phyloP scores from a whole-genome alignment of 1,284 basidiomycete genomes.

The Ganoderma lucidum region DNA sequence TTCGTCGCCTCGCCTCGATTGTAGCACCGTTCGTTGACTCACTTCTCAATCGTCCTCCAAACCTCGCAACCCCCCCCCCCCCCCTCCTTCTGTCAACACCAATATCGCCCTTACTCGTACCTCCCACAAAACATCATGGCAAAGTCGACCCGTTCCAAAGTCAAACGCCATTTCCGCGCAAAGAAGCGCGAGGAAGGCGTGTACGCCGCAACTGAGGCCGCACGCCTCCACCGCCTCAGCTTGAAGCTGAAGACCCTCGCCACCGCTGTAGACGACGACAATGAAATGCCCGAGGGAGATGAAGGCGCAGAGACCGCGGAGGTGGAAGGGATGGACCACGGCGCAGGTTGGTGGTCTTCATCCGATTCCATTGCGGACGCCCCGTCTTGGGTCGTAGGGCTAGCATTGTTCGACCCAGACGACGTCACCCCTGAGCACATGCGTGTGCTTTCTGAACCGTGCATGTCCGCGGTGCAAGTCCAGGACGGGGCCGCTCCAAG shows the following conservation, averaged over 20 bases:
- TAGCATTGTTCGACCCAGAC: conserved; percentile 63
- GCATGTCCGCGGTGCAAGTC: too few relatives aligned
- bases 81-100: conserved; percentile 6
- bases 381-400: conserved; percentile 54
- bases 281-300: conserved; percentile 39
- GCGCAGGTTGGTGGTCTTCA: conserved; percentile 64
- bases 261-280: conserved; percentile 45
- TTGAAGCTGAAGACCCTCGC: conserved; percentile 68
- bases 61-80: neutral
- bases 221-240: conserved; percentile 81
- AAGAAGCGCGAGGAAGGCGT: conserved; percentile 87
- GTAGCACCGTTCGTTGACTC: conserved; percentile 1
- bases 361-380: neutral
- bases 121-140: conserved; percentile 66
- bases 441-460: conserved; percentile 36
- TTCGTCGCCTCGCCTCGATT: conserved; percentile 23
- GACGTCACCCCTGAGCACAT: conserved; percentile 61
- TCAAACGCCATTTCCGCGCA: conserved; percentile 84
- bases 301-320: conserved; percentile 24
- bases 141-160: conserved; percentile 91
- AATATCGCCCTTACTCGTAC: neutral
- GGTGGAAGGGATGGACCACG: conserved; percentile 41
- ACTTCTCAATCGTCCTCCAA: neutral
- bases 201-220: conserved; percentile 88
- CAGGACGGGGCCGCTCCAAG: neutral